Evolutionary conservation across 75 land plant genomes (phyloP).

Genomic region (Selaginella tamariscina): DNA sequence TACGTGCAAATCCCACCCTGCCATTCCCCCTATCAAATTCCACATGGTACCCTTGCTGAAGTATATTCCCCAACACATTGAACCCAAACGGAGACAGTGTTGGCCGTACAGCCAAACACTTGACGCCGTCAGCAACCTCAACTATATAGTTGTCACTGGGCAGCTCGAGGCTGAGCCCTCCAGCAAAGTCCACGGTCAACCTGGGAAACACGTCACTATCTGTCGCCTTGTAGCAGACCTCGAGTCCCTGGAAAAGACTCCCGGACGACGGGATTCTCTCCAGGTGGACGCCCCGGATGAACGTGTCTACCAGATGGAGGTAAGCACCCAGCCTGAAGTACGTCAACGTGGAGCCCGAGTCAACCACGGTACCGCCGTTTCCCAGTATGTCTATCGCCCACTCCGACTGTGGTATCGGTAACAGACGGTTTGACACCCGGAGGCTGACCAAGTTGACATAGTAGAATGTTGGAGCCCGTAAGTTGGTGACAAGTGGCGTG

Average conservation of each 20-base stretch:
- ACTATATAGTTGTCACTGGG: not conserved
- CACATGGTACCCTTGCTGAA: not conserved
- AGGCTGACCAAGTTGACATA: conserved; percentile 34
- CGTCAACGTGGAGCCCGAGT: conserved; percentile 61
- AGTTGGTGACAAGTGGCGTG: conserved; percentile 45
- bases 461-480: conserved; percentile 40
- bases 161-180: not conserved
- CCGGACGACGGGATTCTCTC: conserved; percentile 23
- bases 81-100: conserved; percentile 7
- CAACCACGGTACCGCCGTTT: conserved; percentile 54
- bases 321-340: conserved; percentile 36
- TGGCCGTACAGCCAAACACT: not conserved
- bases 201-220: not conserved
- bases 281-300: conserved; percentile 19
- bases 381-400: conserved; percentile 46
- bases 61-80: not conserved
- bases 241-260: not conserved
- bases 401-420: conserved; percentile 29
- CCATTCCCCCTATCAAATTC: not conserved
- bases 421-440: conserved; percentile 17
- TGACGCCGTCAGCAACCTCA: conserved; percentile 13
- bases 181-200: not conserved
- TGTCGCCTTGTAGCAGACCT: not conserved
- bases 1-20: not conserved
- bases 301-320: conserved; percentile 22